These are phyloP conservation scores for Penicillium bovifimosum DNA, from an alignment of 495 filamentous ascomycete species.

Conservation along the genomic window DNA sequence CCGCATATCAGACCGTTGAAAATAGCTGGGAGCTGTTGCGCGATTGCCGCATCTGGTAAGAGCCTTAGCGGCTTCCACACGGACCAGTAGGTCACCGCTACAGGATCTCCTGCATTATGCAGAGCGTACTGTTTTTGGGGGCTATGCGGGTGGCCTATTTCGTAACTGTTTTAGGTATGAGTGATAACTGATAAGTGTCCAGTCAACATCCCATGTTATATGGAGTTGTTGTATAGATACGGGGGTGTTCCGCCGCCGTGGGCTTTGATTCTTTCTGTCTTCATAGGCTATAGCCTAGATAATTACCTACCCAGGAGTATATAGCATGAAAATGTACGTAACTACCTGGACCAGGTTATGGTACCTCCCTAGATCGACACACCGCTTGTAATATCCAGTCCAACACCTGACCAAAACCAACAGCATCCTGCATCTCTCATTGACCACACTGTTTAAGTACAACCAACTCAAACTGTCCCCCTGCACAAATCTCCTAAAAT, in stretches of 20 bases:
- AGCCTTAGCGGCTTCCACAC: not conserved
- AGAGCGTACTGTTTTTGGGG: slow-evolving; percentile 14
- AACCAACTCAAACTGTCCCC: not conserved
- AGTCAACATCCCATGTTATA: too few relatives aligned
- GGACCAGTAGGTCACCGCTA: slow-evolving; percentile 2
- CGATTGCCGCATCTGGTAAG: not conserved
- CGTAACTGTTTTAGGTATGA: too few relatives aligned
- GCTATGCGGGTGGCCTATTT: slow-evolving; percentile 14
- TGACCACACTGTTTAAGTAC: too few relatives aligned
- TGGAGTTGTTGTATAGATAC: too few relatives aligned
- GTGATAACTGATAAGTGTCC: too few relatives aligned
- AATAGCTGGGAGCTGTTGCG: not conserved
- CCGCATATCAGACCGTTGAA: too few relatives aligned
- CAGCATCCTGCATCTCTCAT: not conserved
- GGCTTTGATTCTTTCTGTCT: too few relatives aligned
- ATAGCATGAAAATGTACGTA: too few relatives aligned
- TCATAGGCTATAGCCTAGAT: too few relatives aligned
- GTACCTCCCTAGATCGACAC: slow-evolving; percentile 1
- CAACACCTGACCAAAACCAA: not conserved
- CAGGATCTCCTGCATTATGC: slow-evolving; percentile 15
- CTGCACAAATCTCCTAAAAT: not conserved
- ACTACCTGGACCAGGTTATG: too few relatives aligned
- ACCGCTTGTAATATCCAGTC: not conserved
- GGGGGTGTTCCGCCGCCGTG: too few relatives aligned
- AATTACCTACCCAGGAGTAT: too few relatives aligned